Evolutionary conservation across 164 flowering plant genomes (phyloP), one percentile per base, ranked within the genome.

Genomic region (Aristolochia fimbriata): DNA sequence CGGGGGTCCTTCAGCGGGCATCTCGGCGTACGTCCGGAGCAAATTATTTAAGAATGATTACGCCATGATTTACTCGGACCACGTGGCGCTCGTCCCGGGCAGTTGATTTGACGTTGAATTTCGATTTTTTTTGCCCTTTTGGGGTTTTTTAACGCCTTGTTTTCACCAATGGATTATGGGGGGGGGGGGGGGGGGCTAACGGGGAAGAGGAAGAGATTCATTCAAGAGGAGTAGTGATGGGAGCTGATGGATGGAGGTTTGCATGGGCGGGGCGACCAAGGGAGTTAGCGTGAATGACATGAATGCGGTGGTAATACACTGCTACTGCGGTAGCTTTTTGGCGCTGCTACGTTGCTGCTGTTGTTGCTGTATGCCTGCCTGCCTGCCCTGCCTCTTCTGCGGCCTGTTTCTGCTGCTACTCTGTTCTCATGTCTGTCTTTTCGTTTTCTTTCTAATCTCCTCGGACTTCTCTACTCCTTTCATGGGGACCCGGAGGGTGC

Each of bases 31-130:
- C n/a, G n/a, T n/a, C n/a, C n/a, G n/a, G n/a, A n/a, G 14, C 14
- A 46, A 61, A 61, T 61, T 49, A 61, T 61, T 50, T 61, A 31
- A 31, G 50, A 49, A 61, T 61, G 63, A 61, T 61, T 61, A 61
- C 47, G 19, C 55, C n/a, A 61, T 61, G 55, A 61, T 61, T 61
- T 61, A 49, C 50, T 23, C 43, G 22, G 11, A 30, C 23, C 51
- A 59, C 51, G 51, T 47, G 52, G 12, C 31, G 0, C 0, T 2
- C 51, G 47, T 24, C 49, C 15, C 1, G 15, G 15, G 27, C 16
- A 20, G 6, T 45, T 45, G 2, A 41, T 41, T 41, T 41, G 43
- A 37, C 43, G 43, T 37, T 37, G 1, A 37, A 37, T 37, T 37
- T 37, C 43, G 43, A 37, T 37, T 37, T 37, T 7, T 37, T 31